Conservation (phyloP, 441 rosid species). For the Omphalea diandra region DNA sequence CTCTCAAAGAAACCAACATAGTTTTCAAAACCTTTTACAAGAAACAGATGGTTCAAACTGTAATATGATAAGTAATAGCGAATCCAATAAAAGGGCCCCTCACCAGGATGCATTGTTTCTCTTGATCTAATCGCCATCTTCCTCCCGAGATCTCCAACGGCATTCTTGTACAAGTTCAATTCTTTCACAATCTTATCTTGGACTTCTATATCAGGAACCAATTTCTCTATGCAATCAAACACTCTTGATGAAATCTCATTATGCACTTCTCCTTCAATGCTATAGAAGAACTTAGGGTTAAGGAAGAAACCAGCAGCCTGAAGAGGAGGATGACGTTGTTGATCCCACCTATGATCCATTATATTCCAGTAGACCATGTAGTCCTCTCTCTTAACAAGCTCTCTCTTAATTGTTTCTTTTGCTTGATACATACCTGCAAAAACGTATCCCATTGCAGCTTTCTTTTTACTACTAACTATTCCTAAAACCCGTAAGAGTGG, state of each 20-base stretch:
- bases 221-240: slow-evolving; percentile 82
- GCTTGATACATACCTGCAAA: slow-evolving; percentile 79
- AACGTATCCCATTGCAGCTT: slow-evolving; percentile 87
- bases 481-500: slow-evolving; percentile 69
- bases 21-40: background rate
- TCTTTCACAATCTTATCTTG: slow-evolving; percentile 85
- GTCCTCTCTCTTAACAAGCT: slow-evolving; percentile 62
- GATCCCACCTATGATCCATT: slow-evolving; percentile 78
- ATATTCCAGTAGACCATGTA: slow-evolving; percentile 78
- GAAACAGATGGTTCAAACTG: background rate
- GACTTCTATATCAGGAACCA: slow-evolving; percentile 61
- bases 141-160: slow-evolving; percentile 82
- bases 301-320: slow-evolving; percentile 89
- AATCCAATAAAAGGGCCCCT: slow-evolving; percentile 18
- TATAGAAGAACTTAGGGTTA: slow-evolving; percentile 86
- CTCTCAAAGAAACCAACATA: background rate
- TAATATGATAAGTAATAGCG: background rate
- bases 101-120: slow-evolving; percentile 85
- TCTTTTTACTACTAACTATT: slow-evolving; percentile 54
- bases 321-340: slow-evolving; percentile 66
- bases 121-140: slow-evolving; percentile 84
- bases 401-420: slow-evolving; percentile 76
- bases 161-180: slow-evolving; percentile 65
- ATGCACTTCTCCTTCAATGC: slow-evolving; percentile 62
- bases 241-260: slow-evolving; percentile 63